Evolutionary conservation across 1,284 basidiomycete genomes (phyloP).

Genomic region (Cryptococcus amylolentus): DNA sequence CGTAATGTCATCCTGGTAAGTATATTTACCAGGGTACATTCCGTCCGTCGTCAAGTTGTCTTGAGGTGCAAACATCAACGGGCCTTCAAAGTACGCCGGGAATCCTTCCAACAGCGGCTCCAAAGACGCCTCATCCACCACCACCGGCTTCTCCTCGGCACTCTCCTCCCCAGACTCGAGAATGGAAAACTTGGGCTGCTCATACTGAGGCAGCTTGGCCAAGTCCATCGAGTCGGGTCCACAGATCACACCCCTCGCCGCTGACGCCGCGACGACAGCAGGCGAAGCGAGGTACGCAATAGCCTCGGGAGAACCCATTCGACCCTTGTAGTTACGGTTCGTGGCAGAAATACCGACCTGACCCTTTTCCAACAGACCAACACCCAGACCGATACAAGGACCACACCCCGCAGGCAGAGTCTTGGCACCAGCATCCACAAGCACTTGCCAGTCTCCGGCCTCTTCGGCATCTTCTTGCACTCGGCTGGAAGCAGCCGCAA

Average conservation of each 20-base stretch:
- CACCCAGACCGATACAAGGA: slow-evolving; percentile 94
- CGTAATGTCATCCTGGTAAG: slow-evolving; percentile 98
- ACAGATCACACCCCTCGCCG: slow-evolving; percentile 85
- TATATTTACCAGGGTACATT: slow-evolving; percentile 99
- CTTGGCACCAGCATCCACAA: slow-evolving; percentile 84
- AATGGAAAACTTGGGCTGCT: slow-evolving; percentile 51
- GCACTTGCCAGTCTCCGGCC: slow-evolving; percentile 80
- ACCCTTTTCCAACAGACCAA: slow-evolving; percentile 88
- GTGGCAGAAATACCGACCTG: slow-evolving; percentile 96
- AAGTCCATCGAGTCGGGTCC: slow-evolving; percentile 71
- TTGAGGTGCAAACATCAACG: slow-evolving; percentile 86
- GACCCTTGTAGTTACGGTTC: slow-evolving; percentile 97
- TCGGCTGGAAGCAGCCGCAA: slow-evolving; percentile 87
- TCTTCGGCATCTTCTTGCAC: slow-evolving; percentile 88
- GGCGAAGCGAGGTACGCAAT: slow-evolving; percentile 94
- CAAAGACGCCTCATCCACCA: slow-evolving; percentile 53
- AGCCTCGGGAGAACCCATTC: slow-evolving; percentile 95
- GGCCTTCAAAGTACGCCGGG: slow-evolving; percentile 77
- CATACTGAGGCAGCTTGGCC: slow-evolving; percentile 55
- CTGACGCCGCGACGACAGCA: slow-evolving; percentile 93
- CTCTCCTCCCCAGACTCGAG: slow-evolving; percentile 18
- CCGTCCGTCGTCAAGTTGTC: slow-evolving; percentile 99
- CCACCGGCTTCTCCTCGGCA: slow-evolving; percentile 10
- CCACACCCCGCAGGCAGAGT: slow-evolving; percentile 93
- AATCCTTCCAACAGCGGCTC: slow-evolving; percentile 75